Conservation (phyloP, 2,329 filamentous ascomycete genomes). For the Botrytis fabae region DNA sequence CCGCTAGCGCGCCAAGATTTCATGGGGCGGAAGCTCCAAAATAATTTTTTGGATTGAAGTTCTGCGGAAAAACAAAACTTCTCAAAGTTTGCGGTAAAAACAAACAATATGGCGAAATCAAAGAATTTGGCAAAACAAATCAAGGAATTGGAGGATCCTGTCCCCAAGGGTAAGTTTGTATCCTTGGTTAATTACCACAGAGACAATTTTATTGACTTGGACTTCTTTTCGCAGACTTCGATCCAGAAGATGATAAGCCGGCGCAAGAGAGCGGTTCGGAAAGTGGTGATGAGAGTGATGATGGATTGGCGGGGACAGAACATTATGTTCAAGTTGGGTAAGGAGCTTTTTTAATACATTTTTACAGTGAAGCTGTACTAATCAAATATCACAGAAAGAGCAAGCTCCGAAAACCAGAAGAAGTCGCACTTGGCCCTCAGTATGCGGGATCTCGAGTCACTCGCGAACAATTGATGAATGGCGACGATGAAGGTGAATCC, state of each 20-base stretch:
- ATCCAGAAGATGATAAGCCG: conserved; percentile 42
- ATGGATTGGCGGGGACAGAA: conserved; percentile 67
- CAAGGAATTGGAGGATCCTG: conserved; percentile 60
- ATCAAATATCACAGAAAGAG: conserved; percentile 61
- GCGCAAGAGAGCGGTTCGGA: conserved; percentile 34
- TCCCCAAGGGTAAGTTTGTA: conserved; percentile 53
- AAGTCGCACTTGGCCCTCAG: conserved; percentile 68
- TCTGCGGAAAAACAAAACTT: conserved; percentile 28
- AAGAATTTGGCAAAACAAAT: conserved; percentile 58
- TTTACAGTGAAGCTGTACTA: background rate
- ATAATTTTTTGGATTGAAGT: conserved; percentile 23
- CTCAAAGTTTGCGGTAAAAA: conserved; percentile 23
- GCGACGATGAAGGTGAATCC: conserved; percentile 52
- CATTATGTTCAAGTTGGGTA: conserved; percentile 81
- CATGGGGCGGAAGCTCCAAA: conserved; percentile 31
- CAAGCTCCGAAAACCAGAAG: conserved; percentile 74
- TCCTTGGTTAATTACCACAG: background rate
- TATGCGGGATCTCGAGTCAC: conserved; percentile 79
- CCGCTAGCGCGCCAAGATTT: conserved; percentile 37
- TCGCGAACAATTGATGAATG: conserved; percentile 61
- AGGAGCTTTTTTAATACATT: conserved; percentile 29
- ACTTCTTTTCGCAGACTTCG: conserved; percentile 41
- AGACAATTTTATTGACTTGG: conserved; percentile 13
- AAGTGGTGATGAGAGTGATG: conserved; percentile 54
- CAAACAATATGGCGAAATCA: conserved; percentile 49